These are phyloP conservation scores for Geosmithia flava DNA, from an alignment of 2,329 filamentous ascomycete genomes.

Conservation along the genomic window DNA sequence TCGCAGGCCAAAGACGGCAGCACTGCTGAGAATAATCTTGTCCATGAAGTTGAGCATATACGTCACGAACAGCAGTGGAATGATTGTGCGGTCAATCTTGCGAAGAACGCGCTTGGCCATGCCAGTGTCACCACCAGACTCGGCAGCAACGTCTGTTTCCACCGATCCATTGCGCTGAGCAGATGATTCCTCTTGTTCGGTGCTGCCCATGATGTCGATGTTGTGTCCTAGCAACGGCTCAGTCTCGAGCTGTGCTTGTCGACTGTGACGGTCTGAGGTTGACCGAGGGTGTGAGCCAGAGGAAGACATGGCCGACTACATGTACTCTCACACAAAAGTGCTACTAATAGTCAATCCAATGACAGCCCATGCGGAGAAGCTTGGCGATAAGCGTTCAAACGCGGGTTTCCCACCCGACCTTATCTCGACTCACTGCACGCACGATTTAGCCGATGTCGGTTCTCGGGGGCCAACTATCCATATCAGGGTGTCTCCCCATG, in stretches of 20 bases:
- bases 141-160: not conserved
- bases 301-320: not conserved
- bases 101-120: constrained; percentile 26
- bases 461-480: not conserved
- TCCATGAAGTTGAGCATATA: constrained; percentile 52
- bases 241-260: not conserved
- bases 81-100: constrained; percentile 42
- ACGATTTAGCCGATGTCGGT: not conserved
- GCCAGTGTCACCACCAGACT: not conserved
- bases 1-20: constrained; percentile 41
- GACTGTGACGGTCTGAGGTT: not conserved
- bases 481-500: not conserved
- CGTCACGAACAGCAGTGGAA: constrained; percentile 43
- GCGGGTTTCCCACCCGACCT: not conserved
- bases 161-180: not conserved
- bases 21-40: constrained; percentile 43
- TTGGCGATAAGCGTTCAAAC: not conserved
- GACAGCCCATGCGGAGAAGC: not conserved
- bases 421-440: not conserved
- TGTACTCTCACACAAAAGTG: not conserved
- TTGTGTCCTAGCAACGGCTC: not conserved
- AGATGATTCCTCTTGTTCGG: not conserved
- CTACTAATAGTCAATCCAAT: not conserved
- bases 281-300: not conserved
- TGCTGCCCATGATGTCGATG: not conserved